These are phyloP conservation scores for Ogataea parapolymorpha DNA, from an alignment of 805 yeast species.

Conservation along the genomic window DNA sequence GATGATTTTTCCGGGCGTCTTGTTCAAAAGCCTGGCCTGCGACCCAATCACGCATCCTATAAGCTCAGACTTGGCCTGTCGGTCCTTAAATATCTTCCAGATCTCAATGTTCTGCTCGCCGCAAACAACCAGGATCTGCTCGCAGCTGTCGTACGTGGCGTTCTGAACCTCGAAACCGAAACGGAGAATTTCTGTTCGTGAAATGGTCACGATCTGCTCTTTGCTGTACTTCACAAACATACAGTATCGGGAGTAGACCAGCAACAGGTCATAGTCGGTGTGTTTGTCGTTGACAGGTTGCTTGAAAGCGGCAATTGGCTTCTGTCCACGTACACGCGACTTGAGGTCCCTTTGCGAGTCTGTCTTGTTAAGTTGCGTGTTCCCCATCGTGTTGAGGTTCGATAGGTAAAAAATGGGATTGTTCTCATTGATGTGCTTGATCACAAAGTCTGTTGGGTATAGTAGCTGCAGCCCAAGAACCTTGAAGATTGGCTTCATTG, in stretches of 20 bases:
- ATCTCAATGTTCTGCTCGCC: constrained; percentile 28
- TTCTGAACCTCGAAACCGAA: constrained; percentile 26
- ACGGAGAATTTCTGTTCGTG: constrained; percentile 27
- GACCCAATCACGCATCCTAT: constrained; percentile 27
- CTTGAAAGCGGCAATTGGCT: constrained; percentile 29
- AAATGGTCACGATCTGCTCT: constrained; percentile 20
- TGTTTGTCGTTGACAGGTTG: constrained; percentile 13
- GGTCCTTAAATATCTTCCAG: constrained; percentile 23
- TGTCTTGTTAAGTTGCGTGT: constrained; percentile 22
- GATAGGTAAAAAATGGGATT: constrained; percentile 30
- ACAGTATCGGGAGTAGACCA: constrained; percentile 29
- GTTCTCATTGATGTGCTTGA: constrained; percentile 26
- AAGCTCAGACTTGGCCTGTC: constrained; percentile 21
- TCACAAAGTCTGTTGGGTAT: constrained; percentile 28
- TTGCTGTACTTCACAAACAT: constrained; percentile 25
- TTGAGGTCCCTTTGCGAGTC: constrained; percentile 26
- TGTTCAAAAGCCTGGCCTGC: constrained; percentile 23
- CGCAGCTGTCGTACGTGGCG: constrained; percentile 29
- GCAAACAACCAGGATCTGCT: constrained; percentile 21
- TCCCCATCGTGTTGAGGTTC: constrained; percentile 27
- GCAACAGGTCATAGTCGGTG: constrained; percentile 25
- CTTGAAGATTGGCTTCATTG: constrained; percentile 27
- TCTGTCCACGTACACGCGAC: constrained; percentile 24
- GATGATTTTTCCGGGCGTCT: constrained; percentile 28
- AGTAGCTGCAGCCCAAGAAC: constrained; percentile 25